Evolutionary conservation across 257 asterid genomes (phyloP), one percentile per base, ranked within the genome.

Genomic region (Orobanche coerulescens): DNA sequence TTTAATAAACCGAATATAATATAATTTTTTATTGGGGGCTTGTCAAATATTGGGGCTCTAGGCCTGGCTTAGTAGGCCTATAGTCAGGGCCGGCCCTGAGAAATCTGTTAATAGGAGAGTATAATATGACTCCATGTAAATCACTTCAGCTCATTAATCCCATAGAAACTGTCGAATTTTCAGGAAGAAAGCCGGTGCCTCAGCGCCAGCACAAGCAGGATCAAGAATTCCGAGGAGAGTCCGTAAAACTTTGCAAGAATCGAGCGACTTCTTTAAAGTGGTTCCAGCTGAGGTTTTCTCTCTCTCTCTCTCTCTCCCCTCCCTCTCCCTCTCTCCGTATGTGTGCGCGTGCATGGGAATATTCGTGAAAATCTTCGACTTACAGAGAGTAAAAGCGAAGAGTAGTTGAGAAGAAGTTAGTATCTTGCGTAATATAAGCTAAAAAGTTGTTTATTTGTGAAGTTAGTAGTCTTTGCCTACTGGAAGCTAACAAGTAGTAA

Each of bases 161-260:
- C 42, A 36, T 6, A 36, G 42, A 1, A 46, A 16, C 22, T 1
- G 57, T 46, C 33, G 19, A 51, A 39, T 62, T 71, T 73, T 56
- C 88, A 90, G 95, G 76, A 84, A 73, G 75, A 75, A 62, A 71
- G 58, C 75, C 11, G 83, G 83, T 49, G 62, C 79, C 59, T 36
- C 60, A 12, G 75, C 64, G 28, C 68, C 73, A 33, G 68, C 64
- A 24, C 71, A 81, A 42, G 79, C 71, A 61, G 79, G 75, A 47
- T 57, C 93, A 61, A 84, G 84, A 71, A 72, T 74, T 60, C 46
- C 86, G 20, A 84, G 89, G 67, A 74, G 80, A 73, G 61, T 58
- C 73, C 91, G 75, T 14, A 82, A 71, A 73, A 46, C 66, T 43
- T 43, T 68, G 64, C 94, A 76, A 69, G 93, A 77, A 67, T 68